phyloP scores from a whole-genome alignment of 805 yeast species.

The Pichia scutulata region DNA sequence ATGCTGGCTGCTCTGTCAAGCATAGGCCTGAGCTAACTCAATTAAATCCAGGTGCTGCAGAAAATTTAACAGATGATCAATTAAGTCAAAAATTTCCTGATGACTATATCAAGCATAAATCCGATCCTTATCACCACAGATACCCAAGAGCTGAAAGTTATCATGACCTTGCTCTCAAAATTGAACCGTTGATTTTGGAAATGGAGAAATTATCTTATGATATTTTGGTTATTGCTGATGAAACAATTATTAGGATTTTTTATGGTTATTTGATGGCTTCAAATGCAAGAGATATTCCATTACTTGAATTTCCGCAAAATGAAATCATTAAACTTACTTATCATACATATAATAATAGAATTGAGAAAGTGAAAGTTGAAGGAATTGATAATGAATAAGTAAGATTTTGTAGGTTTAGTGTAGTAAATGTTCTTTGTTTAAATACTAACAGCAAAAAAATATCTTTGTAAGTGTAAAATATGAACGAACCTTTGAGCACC shows the following conservation, averaged over 20 bases:
- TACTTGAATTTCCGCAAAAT: conserved; percentile 65
- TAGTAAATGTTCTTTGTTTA: no score
- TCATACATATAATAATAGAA: conserved; percentile 74
- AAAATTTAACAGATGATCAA: conserved; percentile 56
- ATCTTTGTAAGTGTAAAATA: no score
- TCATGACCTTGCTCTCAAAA: conserved; percentile 89
- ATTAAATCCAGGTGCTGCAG: conserved; percentile 82
- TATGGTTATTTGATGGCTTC: conserved; percentile 95
- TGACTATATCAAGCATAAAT: conserved; percentile 55
- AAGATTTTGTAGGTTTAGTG: neutral
- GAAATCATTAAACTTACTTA: conserved; percentile 83
- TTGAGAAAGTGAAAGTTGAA: conserved; percentile 41
- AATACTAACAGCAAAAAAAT: no score
- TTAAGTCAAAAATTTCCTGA: conserved; percentile 53
- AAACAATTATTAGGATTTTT: conserved; percentile 77
- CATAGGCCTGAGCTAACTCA: conserved; percentile 82
- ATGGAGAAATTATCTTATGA: conserved; percentile 90
- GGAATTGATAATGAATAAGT: conserved; percentile 16
- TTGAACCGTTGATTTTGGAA: conserved; percentile 89
- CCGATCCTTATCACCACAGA: conserved; percentile 89
- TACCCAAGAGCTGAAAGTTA: conserved; percentile 90
- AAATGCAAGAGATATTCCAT: conserved; percentile 79
- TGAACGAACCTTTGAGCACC: no score
- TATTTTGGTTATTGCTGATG: conserved; percentile 86
- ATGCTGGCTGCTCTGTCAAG: conserved; percentile 53